Conservation (phyloP, 331 rosid species). For the Malus hybrid region DNA sequence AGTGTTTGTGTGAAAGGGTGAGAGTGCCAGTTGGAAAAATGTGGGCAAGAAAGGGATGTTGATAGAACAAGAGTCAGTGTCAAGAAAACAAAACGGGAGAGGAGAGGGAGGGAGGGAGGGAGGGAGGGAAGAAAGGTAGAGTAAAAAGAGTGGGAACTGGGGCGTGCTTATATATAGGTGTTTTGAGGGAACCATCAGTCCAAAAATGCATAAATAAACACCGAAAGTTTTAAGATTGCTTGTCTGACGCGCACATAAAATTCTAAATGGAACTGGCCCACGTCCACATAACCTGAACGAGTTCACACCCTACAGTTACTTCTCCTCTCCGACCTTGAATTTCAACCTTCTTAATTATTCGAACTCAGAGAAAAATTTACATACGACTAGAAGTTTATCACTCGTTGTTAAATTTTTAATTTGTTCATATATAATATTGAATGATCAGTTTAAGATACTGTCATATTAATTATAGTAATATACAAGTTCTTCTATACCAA, state of each 20-base stretch:
- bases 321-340: too few relatives aligned
- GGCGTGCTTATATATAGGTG: slow-evolving; percentile 32
- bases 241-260: slow-evolving; percentile 50
- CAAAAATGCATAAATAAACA: slow-evolving; percentile 24
- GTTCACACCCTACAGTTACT: slow-evolving; percentile 44
- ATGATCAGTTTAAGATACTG: too few relatives aligned
- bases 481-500: too few relatives aligned
- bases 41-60: slow-evolving; percentile 4
- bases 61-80: not conserved
- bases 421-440: too few relatives aligned
- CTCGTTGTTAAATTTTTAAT: too few relatives aligned
- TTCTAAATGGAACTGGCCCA: slow-evolving; percentile 59
- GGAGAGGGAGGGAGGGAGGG: not conserved
- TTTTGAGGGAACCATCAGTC: slow-evolving; percentile 31
- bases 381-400: too few relatives aligned
- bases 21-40: not conserved
- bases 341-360: too few relatives aligned
- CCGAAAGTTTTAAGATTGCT: slow-evolving; percentile 81
- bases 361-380: too few relatives aligned
- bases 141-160: slow-evolving; percentile 35
- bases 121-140: slow-evolving; percentile 24
- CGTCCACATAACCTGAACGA: slow-evolving; percentile 23
- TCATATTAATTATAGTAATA: too few relatives aligned
- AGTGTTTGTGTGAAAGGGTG: not conserved
- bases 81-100: not conserved